Evolutionary conservation across 2,329 filamentous ascomycete genomes (phyloP).

Genomic region (Sporothrix inflata): DNA sequence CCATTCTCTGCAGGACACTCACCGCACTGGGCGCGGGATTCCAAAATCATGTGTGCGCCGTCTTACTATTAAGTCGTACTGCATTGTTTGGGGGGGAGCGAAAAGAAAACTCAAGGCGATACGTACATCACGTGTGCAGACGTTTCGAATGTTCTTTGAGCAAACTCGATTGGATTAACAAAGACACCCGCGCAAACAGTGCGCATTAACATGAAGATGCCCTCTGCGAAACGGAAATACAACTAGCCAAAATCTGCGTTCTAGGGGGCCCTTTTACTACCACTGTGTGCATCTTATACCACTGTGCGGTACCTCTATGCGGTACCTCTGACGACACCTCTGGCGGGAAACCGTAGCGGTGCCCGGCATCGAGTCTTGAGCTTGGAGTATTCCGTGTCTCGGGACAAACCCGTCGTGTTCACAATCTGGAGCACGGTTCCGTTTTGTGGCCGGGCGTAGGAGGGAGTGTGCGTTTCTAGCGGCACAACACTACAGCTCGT

Average conservation of each 20-base stretch:
- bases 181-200: too few relatives aligned
- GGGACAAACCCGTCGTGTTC: not conserved
- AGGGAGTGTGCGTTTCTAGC: not conserved
- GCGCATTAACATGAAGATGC: too few relatives aligned
- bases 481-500: constrained; percentile 53
- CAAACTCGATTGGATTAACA: not conserved
- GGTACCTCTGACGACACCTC: too few relatives aligned
- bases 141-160: not conserved
- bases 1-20: not conserved
- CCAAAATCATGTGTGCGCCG: not conserved
- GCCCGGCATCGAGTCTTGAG: too few relatives aligned
- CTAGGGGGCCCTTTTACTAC: too few relatives aligned
- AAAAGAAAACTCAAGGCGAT: not conserved
- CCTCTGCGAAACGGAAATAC: too few relatives aligned
- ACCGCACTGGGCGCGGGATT: not conserved
- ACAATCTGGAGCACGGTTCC: not conserved
- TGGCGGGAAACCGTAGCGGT: too few relatives aligned
- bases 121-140: not conserved
- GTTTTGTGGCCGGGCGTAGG: not conserved
- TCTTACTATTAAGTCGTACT: not conserved
- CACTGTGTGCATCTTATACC: too few relatives aligned
- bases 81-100: not conserved
- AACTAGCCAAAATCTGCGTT: too few relatives aligned
- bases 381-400: not conserved
- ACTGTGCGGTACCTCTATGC: too few relatives aligned